These are phyloP conservation scores for Senna siamea DNA, from an alignment of 306 rosid genomes.

Conservation along the genomic window DNA sequence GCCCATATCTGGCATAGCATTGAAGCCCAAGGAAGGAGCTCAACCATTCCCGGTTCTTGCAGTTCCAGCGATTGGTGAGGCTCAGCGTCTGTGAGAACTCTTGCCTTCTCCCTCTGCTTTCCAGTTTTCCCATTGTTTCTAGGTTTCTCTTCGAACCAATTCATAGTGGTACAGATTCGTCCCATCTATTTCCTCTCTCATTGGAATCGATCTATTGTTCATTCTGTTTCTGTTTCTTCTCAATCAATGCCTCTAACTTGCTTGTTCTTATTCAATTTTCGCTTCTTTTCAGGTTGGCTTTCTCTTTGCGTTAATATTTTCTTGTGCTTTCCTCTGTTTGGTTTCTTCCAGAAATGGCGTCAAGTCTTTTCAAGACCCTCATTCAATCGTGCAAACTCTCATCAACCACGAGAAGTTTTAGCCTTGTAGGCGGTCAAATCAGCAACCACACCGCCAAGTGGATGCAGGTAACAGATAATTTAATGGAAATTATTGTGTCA, in stretches of 20 bases:
- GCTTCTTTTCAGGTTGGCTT: background rate
- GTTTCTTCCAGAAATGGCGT: constrained; percentile 63
- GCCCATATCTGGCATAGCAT: no score
- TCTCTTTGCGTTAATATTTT: background rate
- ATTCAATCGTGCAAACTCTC: constrained; percentile 54
- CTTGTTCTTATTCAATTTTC: background rate
- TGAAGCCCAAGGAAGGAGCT: no score
- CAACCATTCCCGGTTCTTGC: background rate
- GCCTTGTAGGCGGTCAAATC: constrained; percentile 62
- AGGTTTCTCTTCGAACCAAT: background rate
- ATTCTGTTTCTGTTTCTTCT: background rate
- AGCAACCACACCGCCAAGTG: constrained; percentile 79
- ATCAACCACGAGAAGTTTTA: constrained; percentile 51
- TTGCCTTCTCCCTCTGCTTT: background rate
- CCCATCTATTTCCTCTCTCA: background rate
- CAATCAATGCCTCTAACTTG: background rate
- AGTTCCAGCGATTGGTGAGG: background rate
- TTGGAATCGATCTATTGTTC: background rate
- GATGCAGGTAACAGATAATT: constrained; percentile 69
- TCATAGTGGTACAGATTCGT: background rate
- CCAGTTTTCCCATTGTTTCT: background rate
- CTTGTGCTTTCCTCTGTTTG: background rate
- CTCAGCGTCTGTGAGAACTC: background rate
- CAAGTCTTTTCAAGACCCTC: constrained; percentile 67
- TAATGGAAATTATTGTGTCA: background rate